Evolutionary conservation across 495 filamentous ascomycete genomes (phyloP).

Genomic region (Trichocladium antarcticum): DNA sequence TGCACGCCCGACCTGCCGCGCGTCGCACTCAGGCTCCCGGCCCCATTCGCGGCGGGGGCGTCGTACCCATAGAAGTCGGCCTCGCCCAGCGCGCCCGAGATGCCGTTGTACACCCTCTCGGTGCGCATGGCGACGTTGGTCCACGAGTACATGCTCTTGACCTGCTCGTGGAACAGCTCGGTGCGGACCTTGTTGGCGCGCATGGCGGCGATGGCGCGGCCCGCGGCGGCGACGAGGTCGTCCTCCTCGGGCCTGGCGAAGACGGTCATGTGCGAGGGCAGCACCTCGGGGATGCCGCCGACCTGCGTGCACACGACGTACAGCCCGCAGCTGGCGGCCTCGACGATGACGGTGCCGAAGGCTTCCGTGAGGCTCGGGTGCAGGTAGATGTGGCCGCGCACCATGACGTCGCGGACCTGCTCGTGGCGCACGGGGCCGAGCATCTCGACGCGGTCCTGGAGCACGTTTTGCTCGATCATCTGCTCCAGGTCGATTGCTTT

Average conservation of each 20-base stretch:
- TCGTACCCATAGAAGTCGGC: conserved; percentile 80
- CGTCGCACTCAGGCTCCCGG: conserved; percentile 57
- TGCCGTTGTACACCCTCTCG: conserved; percentile 88
- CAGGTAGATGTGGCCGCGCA: conserved; percentile 89
- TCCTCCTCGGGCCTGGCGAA: conserved; percentile 91
- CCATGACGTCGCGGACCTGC: conserved; percentile 97
- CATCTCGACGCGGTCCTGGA: conserved; percentile 88
- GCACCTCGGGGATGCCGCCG: conserved; percentile 89
- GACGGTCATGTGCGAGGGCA: conserved; percentile 87
- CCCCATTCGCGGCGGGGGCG: conserved; percentile 27
- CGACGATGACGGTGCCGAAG: conserved; percentile 94
- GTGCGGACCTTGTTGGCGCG: conserved; percentile 78
- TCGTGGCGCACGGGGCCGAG: conserved; percentile 87
- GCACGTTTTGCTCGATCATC: conserved; percentile 91
- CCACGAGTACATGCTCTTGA: conserved; percentile 97
- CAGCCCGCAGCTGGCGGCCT: conserved; percentile 87
- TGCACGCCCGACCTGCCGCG: conserved; percentile 62
- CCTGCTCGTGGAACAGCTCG: conserved; percentile 89
- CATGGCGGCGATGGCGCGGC: conserved; percentile 66
- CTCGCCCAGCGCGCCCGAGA: conserved; percentile 68
- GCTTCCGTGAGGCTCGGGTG: conserved; percentile 93
- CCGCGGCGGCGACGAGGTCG: conserved; percentile 73
- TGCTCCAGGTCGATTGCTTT: conserved; percentile 97
- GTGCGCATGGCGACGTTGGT: conserved; percentile 86
- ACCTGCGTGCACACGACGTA: conserved; percentile 96